These are phyloP conservation scores for Pythium brachiatum DNA, from an alignment of 352 stramenopile species.

Conservation along the genomic window DNA sequence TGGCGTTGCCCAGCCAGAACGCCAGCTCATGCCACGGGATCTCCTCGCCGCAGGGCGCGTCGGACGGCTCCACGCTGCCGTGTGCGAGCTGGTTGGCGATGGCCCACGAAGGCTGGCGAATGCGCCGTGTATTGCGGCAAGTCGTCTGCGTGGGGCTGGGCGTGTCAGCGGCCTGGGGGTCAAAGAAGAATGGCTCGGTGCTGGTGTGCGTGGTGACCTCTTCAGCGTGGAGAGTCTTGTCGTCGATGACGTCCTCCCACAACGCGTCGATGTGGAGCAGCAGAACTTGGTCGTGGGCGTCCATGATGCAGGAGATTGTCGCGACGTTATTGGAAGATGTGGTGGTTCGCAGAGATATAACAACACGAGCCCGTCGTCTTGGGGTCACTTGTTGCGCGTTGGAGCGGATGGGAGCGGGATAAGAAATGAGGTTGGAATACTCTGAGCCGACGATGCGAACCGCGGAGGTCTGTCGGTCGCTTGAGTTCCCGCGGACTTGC, in stretches of 20 bases:
- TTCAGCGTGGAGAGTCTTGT: constrained; percentile 2
- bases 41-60: constrained; percentile 18
- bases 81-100: constrained; percentile 1
- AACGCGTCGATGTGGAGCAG: background rate
- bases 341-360: too few species aligned
- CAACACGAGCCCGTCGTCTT: too few species aligned
- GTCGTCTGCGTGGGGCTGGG: background rate
- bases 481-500: too few species aligned
- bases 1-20: constrained; percentile 26
- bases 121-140: background rate
- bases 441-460: too few species aligned
- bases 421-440: background rate
- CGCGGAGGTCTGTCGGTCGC: too few species aligned
- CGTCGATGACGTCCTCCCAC: background rate
- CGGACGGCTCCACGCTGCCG: constrained; percentile 10
- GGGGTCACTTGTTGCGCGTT: background rate
- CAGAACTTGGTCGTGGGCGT: background rate
- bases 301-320: too few species aligned
- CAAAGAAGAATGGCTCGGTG: constrained; percentile 12
- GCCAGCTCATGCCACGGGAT: constrained; percentile 26
- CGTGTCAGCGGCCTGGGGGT: background rate
- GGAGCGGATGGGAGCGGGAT: background rate
- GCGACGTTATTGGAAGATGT: too few species aligned
- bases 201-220: constrained; percentile 10
- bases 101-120: background rate